A percentile compares a stretch with the other conserved stretches of the same genome.
Evolutionary conservation across 257 asterid species (phyloP).

Genomic region (Penstemon barbatus): DNA sequence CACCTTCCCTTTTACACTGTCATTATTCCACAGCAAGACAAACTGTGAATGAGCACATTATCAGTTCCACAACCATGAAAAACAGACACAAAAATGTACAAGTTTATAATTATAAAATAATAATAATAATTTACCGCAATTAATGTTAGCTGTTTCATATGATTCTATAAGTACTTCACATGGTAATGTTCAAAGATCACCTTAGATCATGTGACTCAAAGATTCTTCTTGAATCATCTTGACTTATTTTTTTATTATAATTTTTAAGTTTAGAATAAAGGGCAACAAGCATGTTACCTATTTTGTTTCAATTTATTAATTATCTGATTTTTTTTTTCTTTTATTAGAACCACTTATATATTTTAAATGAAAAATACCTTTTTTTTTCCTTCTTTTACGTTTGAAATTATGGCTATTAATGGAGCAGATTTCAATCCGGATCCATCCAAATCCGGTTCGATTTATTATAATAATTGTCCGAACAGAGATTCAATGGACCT

Average conservation of each 20-base stretch:
- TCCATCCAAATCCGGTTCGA: no score
- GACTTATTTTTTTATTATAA: neutral
- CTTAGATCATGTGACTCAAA: conserved; percentile 43
- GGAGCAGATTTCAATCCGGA: no score
- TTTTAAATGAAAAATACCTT: no score
- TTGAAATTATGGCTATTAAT: no score
- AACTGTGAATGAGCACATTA: conserved; percentile 44
- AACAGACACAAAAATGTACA: conserved; percentile 3
- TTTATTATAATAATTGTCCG: no score
- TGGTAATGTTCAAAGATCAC: conserved; percentile 40
- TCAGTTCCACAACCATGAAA: conserved; percentile 31
- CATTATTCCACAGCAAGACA: conserved; percentile 77
- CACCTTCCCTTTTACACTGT: conserved; percentile 30
- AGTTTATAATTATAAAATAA: conserved; percentile 9
- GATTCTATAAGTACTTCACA: conserved; percentile 40
- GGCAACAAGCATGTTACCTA: neutral
- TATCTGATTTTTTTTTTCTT: no score
- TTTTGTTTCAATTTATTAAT: no score
- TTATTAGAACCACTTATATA: no score
- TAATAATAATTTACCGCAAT: neutral
- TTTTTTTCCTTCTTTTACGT: neutral
- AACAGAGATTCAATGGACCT: no score
- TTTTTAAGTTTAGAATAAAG: conserved; percentile 16
- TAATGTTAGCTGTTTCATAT: conserved; percentile 27
- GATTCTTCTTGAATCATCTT: conserved; percentile 27